These are phyloP conservation scores for Hymenochaete sp. DNA, from an alignment of 1,284 basidiomycete genomes.

Conservation along the genomic window DNA sequence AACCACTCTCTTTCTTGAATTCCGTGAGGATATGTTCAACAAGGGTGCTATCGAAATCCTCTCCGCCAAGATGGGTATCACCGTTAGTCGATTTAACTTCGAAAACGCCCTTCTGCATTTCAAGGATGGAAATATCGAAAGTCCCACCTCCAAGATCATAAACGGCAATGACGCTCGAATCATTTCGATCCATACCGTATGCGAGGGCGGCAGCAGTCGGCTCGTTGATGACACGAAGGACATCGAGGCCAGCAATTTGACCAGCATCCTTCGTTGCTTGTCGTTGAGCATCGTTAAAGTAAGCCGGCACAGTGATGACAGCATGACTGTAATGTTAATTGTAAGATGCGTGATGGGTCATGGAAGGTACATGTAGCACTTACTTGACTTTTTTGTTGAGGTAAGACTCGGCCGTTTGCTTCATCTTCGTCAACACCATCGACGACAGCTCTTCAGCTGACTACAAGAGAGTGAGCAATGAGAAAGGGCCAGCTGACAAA, in stretches of 20 bases:
- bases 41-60: conserved; percentile 93
- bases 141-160: conserved; percentile 95
- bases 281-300: conserved; percentile 99
- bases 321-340: conserved; percentile 42
- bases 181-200: conserved; percentile 83
- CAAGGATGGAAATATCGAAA: conserved; percentile 96
- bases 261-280: conserved; percentile 98
- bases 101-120: conserved; percentile 99
- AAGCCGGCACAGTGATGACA: conserved; percentile 94
- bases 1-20: conserved; percentile 90
- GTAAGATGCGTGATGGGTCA: conserved; percentile 3
- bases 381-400: conserved; percentile 92
- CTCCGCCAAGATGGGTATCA: conserved; percentile 97
- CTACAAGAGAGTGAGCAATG: conserved; percentile 30
- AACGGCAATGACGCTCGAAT: conserved; percentile 87
- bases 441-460: conserved; percentile 78
- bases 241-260: conserved; percentile 93
- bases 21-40: conserved; percentile 83
- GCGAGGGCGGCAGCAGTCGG: conserved; percentile 97
- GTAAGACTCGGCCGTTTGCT: conserved; percentile 88
- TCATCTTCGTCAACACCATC: conserved; percentile 89
- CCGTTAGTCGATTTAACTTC: conserved; percentile 99
- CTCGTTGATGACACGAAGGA: conserved; percentile 98
- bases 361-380: conserved; percentile 29
- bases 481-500: conserved; percentile 6